phyloP scores from a whole-genome alignment of 129 eudicot species.

The Tagetes erecta region DNA sequence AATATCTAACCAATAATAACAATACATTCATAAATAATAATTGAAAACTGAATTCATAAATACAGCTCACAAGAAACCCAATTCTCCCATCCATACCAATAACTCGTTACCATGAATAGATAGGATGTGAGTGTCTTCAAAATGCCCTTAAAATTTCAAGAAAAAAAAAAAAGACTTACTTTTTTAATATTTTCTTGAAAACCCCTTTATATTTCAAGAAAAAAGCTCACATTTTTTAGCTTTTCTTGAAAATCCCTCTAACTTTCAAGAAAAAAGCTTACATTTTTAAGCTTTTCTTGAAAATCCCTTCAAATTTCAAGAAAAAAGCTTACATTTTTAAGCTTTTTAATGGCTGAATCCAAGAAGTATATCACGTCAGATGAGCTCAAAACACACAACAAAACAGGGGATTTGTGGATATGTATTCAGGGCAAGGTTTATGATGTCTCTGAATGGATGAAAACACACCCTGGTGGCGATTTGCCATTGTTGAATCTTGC shows the following conservation, averaged over 20 bases:
- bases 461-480: slow-evolving; percentile 68
- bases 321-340: slow-evolving; percentile 15
- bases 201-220: slow-evolving; percentile 19
- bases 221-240: slow-evolving; percentile 4
- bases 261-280: slow-evolving; percentile 20
- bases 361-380: slow-evolving; percentile 52
- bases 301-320: slow-evolving; percentile 18
- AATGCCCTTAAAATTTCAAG: slow-evolving; percentile 15
- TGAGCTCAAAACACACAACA: slow-evolving; percentile 63
- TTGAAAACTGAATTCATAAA: background rate
- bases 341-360: slow-evolving; percentile 39
- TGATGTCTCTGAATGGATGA: slow-evolving; percentile 63
- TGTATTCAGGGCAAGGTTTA: slow-evolving; percentile 66
- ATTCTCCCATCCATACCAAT: slow-evolving; percentile 12
- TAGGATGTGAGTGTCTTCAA: slow-evolving; percentile 18
- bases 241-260: background rate
- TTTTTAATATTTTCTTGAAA: background rate
- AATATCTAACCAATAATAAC: slow-evolving; percentile 17
- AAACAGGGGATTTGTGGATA: slow-evolving; percentile 70
- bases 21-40: background rate
- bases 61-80: slow-evolving; percentile 24
- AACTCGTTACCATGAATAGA: slow-evolving; percentile 20
- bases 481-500: slow-evolving; percentile 59
- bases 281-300: slow-evolving; percentile 11
- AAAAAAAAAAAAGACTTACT: background rate